phyloP scores from a whole-genome alignment of 768 basidiomycete species.

The Lepiota venenata region DNA sequence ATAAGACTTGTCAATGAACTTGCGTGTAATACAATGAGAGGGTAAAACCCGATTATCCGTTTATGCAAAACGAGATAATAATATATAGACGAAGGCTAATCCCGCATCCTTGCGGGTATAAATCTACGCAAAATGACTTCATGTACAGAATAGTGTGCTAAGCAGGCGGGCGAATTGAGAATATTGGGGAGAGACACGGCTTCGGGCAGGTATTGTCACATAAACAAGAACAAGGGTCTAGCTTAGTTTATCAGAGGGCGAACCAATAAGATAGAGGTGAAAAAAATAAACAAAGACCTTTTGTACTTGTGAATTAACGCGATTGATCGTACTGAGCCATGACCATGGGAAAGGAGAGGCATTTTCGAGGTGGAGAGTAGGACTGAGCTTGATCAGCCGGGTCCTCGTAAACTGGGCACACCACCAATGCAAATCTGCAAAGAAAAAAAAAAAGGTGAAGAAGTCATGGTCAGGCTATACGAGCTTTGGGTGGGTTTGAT shows the following conservation, averaged over 20 bases:
- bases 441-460: not conserved
- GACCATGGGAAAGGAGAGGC: conserved; percentile 81
- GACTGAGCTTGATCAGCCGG: conserved; percentile 65
- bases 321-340: conserved; percentile 95
- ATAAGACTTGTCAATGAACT: too few species aligned
- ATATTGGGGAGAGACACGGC: conserved; percentile 46
- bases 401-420: conserved; percentile 90
- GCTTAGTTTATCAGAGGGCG: not conserved
- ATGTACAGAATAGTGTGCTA: conserved; percentile 73
- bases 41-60: too few species aligned
- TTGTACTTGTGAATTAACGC: conserved; percentile 95
- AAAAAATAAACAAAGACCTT: conserved; percentile 66
- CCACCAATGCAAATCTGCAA: conserved; percentile 82
- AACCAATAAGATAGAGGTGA: not conserved
- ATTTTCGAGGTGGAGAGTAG: conserved; percentile 61
- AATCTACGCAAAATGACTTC: conserved; percentile 86
- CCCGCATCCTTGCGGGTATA: conserved; percentile 90
- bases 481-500: too few species aligned
- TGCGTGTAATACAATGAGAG: too few species aligned
- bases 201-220: conserved; percentile 85
- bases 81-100: conserved; percentile 34
- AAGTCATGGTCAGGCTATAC: not conserved
- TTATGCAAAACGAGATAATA: not conserved
- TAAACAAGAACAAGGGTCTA: conserved; percentile 91
- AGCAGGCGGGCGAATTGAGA: conserved; percentile 68